Base-by-base conservation (phyloP, 208 protist species). In the Leishmania major region DNA sequence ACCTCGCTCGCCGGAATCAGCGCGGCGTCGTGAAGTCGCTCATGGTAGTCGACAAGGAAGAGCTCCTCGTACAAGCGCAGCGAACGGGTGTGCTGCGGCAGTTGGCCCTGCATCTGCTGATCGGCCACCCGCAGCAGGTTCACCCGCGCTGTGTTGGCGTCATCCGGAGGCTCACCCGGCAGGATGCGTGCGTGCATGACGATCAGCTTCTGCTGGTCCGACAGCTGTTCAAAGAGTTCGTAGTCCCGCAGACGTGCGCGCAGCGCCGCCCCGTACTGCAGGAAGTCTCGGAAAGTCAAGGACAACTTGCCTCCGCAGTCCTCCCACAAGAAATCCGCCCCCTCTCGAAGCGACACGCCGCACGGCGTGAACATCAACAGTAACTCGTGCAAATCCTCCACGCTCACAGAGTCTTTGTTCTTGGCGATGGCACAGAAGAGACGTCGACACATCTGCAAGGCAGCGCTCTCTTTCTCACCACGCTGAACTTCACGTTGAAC, bases 11-110 rank as follows among this genome's bases (percentile, higher is more conserved):
- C 67, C 45, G 78, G 79, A 66, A 92, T 84, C 25, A 88, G 74
- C 3, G 87, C 91, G 25, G 73, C 59, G 11, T 85, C 78, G 78
- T 85, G 84, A 6, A 94, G 84, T 51, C 69, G 83, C 37, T 89
- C 64, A 66, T 94, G 91, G 85, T 90, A 92, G 73, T 91, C 82
- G 5, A 87, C 82, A 0, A 96, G 80, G 75, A 95, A 96, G 25
- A 87, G 45, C n/a, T 89, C 75, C 79, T 95, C 93, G 81, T 95
- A 95, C n/a, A 93, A 71, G 70, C 92, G 87, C 59, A 95, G 81
- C 1, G 84, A 84, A 0, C 82, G 55, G 5, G 80, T 57, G 60
- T 84, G 45, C 40, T 74, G 78, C 13, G 72, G 67, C 51, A 87
- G 49, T 6, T 75, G 57, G 11, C 67, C 80, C 43, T 77, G 40